Base-by-base conservation (phyloP, 305 asterid species). In the Lippia alba region DNA sequence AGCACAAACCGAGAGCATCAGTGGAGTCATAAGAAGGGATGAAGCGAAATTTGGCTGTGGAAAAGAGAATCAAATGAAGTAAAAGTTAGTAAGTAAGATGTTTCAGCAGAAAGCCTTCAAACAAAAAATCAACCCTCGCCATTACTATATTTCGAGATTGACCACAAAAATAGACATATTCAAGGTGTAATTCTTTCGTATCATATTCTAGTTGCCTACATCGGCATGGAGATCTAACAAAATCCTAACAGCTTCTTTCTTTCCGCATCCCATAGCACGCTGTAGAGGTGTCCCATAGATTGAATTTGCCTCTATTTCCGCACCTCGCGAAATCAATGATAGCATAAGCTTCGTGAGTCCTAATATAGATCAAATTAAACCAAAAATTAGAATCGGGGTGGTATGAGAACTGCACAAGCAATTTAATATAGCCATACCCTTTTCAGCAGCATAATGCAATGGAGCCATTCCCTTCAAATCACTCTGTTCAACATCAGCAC, bases 271-370 rank as follows among this genome's bases (percentile, higher is more conserved):
- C n/a, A 70, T 12, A n/a, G 83, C 77, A 61, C 6, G 17, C 51
- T 61, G 70, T 32, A 74, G 40, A 15, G 79, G 74, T 17, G 83
- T 59, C 19, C 74, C 77, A 19, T 20, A 18, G 20, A 8, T 72
- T 14, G 46, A 34, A 12, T 61, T 44, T 8, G 50, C 66, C n/a
- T 66, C 65, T 14, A 74, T 41, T 4, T 65, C 50, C 46, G 79
- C 79, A 59, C 83, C 79, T 54, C 46, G 44, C 3, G 83, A 61
- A 10, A 78, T 34, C 58, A 79, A 66, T 8, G 70, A 17, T n/a
- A 53, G 16, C 45, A 70, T 8, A 41, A 74, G 8, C 32, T 41
- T 71, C 56, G n/a, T 45, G 15, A 34, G 20, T 45, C 79, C 82
- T 72, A 41, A 41, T 19, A 39, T 7, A 3, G 41, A 67, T 24